A percentile compares a stretch with the other conserved stretches of the same genome.
These are phyloP conservation scores for Dryadomyces quercivorus DNA, from an alignment of 2,329 filamentous ascomycete species.

Conservation along the genomic window DNA sequence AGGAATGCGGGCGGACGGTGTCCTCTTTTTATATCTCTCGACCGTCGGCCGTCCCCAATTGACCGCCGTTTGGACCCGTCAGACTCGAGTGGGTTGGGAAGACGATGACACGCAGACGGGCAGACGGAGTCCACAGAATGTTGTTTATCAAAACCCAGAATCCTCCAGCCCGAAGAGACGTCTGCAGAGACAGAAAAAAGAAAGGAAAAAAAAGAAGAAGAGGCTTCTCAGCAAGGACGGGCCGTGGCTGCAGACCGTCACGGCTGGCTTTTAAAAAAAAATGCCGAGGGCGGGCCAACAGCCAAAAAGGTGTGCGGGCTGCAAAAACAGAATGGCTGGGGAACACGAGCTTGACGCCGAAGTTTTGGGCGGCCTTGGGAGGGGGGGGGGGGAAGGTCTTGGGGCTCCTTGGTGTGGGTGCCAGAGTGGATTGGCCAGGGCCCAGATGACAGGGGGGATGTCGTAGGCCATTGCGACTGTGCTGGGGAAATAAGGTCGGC, in stretches of 20 bases:
- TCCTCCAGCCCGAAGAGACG: neutral
- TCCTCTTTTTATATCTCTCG: too few species aligned
- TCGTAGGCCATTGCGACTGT: too few species aligned
- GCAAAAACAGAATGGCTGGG: constrained; percentile 1
- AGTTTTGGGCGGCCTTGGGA: neutral
- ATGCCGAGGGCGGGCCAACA: neutral
- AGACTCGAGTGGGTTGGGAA: too few species aligned
- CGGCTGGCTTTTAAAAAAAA: neutral
- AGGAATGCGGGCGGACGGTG: neutral
- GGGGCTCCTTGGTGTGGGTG: too few species aligned
- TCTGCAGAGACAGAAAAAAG: neutral
- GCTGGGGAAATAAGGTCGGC: too few species aligned
- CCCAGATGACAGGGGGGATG: too few species aligned
- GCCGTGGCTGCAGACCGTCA: neutral
- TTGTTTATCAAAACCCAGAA: neutral
- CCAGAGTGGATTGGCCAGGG: too few species aligned
- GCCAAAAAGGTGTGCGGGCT: too few species aligned
- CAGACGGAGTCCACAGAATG: too few species aligned
- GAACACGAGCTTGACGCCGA: neutral
- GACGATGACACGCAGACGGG: too few species aligned
- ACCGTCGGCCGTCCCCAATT: neutral
- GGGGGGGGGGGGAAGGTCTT: too few species aligned
- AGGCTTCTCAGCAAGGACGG: neutral
- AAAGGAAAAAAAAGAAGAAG: neutral
- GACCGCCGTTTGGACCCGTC: neutral